These are phyloP conservation scores for Cladophialophora psammophila DNA, from an alignment of 2,329 filamentous ascomycete species.

Conservation along the genomic window DNA sequence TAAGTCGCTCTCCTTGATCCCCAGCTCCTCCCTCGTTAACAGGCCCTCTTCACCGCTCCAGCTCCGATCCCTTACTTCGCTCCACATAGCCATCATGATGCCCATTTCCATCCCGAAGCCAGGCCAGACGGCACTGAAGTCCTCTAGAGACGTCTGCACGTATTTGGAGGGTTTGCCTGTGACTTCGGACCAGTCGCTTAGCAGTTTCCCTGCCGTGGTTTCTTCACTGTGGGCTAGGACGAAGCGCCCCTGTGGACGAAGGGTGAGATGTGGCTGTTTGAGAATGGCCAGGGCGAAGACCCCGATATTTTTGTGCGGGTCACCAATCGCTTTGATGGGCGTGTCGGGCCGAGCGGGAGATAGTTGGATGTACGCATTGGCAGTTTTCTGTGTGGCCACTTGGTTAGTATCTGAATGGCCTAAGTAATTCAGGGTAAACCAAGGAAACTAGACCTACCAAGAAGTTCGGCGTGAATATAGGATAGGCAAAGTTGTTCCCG, in stretches of 20 bases:
- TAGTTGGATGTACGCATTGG: constrained; percentile 45
- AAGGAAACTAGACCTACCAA: constrained; percentile 34
- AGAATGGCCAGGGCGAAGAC: constrained; percentile 46
- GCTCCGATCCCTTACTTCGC: constrained; percentile 40
- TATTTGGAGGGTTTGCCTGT: constrained; percentile 42
- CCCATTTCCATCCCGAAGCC: constrained; percentile 44
- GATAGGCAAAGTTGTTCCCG: constrained; percentile 45
- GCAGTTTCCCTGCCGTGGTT: constrained; percentile 42
- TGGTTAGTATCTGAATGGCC: constrained; percentile 4
- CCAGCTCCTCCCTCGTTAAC: constrained; percentile 42
- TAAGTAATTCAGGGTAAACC: not conserved
- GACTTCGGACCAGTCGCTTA: constrained; percentile 44
- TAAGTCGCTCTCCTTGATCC: constrained; percentile 12
- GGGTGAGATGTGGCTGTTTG: constrained; percentile 44
- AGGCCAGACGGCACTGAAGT: constrained; percentile 45
- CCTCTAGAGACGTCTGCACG: constrained; percentile 41
- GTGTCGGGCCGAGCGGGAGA: constrained; percentile 40
- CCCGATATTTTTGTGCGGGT: constrained; percentile 46
- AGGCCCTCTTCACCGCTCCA: constrained; percentile 42
- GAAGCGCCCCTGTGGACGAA: constrained; percentile 38
- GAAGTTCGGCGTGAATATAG: constrained; percentile 42
- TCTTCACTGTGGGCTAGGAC: constrained; percentile 43
- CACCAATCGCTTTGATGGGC: constrained; percentile 45
- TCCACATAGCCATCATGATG: constrained; percentile 43
- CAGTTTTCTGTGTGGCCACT: constrained; percentile 32